Percentiles rank a stretch among this genome's conserved stretches.
Conservation (phyloP, 148 eudicot genomes). For the Camellia lanceoleosa region DNA sequence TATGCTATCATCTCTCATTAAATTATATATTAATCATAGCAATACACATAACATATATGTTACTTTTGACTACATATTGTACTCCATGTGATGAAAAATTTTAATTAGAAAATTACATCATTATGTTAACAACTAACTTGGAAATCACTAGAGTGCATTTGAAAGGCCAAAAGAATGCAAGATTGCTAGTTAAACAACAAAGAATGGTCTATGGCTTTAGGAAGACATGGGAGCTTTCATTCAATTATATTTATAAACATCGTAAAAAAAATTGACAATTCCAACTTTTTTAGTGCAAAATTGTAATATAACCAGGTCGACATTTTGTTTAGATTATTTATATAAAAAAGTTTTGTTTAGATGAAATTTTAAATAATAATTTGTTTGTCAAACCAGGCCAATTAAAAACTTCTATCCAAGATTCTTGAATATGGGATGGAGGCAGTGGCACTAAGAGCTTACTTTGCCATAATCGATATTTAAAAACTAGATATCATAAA, state of each 20-base stretch:
- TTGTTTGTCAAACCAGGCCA: background rate
- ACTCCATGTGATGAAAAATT: background rate
- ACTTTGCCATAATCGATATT: background rate
- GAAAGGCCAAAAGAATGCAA: background rate
- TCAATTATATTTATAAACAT: background rate
- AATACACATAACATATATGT: background rate
- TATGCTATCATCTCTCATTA: conserved; percentile 1
- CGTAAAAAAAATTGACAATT: background rate
- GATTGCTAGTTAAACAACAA: background rate
- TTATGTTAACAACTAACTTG: background rate
- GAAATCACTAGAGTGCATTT: background rate
- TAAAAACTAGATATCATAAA: too few species aligned
- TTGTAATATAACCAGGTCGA: background rate
- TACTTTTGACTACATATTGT: background rate
- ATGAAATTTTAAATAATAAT: background rate
- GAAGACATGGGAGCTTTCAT: conserved; percentile 1
- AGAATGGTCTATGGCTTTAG: background rate
- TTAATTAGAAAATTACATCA: background rate
- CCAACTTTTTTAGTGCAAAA: background rate
- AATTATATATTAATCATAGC: background rate
- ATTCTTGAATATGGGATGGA: conserved; percentile 3
- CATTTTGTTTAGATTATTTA: background rate
- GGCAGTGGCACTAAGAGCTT: background rate
- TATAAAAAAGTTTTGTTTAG: background rate
- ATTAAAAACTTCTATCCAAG: background rate